Percentiles rank a stretch among this genome's conserved stretches.
Conservation (phyloP, 345 rosid species). For the Sapria himalayana region DNA sequence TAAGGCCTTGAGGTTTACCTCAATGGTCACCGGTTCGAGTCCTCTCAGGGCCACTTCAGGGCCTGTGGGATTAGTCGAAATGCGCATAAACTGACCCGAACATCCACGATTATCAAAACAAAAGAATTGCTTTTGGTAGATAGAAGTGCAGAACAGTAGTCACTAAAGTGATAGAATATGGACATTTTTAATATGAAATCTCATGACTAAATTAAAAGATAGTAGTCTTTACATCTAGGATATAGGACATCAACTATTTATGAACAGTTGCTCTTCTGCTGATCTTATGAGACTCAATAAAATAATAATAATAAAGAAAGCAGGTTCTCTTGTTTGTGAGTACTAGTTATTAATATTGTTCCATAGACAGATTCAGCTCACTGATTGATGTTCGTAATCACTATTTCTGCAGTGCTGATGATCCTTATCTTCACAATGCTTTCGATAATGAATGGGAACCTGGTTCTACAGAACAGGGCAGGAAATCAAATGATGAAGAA, state of each 20-base stretch:
- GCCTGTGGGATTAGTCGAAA: too few species aligned
- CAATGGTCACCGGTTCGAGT: too few species aligned
- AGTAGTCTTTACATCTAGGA: too few species aligned
- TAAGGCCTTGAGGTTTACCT: too few species aligned
- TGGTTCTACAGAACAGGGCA: slow-evolving; percentile 17
- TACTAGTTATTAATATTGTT: not conserved
- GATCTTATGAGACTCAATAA: not conserved
- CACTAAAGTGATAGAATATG: too few species aligned
- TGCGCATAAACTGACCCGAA: too few species aligned
- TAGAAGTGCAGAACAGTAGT: too few species aligned
- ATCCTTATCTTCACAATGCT: slow-evolving; percentile 16
- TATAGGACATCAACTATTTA: not conserved
- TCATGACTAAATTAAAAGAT: too few species aligned
- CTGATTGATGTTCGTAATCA: slow-evolving; percentile 4
- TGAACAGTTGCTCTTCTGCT: not conserved
- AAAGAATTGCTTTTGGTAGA: too few species aligned
- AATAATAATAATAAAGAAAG: not conserved
- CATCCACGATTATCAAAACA: too few species aligned
- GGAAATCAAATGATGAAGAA: slow-evolving; percentile 9
- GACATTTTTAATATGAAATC: too few species aligned
- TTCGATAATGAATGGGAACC: slow-evolving; percentile 17
- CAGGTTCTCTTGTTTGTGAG: not conserved
- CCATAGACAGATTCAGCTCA: not conserved
- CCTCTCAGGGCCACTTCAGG: too few species aligned
- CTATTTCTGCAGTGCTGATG: slow-evolving; percentile 17